Percentiles rank a stretch among this genome's conserved stretches.
phyloP scores from a whole-genome alignment of 176 grass and related monocot species.

The Bothriochloa decipiens region DNA sequence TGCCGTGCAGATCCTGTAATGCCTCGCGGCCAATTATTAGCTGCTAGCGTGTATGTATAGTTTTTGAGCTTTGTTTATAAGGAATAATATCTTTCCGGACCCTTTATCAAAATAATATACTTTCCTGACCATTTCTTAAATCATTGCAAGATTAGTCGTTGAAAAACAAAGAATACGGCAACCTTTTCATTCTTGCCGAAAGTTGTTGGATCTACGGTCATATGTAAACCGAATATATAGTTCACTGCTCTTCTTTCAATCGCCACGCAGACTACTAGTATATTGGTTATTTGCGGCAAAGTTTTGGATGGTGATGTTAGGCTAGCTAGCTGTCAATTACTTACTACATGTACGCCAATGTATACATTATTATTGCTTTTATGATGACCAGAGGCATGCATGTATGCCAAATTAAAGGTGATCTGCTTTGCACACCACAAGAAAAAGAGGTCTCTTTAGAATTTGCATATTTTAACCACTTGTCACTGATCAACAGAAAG shows the following conservation, averaged over 20 bases:
- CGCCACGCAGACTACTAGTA: not conserved
- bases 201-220: constrained; percentile 1
- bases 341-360: not conserved
- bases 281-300: not conserved
- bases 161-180: not conserved
- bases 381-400: constrained; percentile 11
- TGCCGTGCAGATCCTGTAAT: not conserved
- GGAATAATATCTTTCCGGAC: not conserved
- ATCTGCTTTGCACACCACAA: not conserved
- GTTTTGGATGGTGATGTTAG: not conserved
- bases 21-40: not conserved
- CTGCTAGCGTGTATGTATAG: not conserved
- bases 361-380: not conserved
- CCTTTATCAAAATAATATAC: not conserved
- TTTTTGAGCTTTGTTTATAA: too few species aligned
- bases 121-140: not conserved
- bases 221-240: not conserved
- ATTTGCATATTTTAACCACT: not conserved
- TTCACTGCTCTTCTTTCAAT: not conserved
- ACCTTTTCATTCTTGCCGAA: constrained; percentile 11
- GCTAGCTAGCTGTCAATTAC: not conserved
- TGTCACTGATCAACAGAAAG: not conserved
- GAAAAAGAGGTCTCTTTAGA: not conserved
- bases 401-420: not conserved
- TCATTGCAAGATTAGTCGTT: not conserved